phyloP scores from a whole-genome alignment of 2,329 filamentous ascomycete genomes.

The Monilinia polystroma region DNA sequence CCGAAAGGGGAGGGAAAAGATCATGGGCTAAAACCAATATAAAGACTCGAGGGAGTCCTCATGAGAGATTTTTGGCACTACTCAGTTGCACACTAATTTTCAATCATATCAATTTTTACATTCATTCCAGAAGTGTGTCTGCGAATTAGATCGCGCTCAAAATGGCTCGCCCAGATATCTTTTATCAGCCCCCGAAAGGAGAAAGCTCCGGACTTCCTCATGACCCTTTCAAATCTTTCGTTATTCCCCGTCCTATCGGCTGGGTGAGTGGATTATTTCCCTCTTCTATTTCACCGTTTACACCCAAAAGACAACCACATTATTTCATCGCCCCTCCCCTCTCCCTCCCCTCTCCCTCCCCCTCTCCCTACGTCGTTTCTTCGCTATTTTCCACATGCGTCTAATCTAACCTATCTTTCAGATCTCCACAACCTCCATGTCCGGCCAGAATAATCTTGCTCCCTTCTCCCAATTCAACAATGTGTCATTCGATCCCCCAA shows the following conservation, averaged over 20 bases:
- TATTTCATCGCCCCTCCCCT: not conserved
- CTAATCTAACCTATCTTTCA: not conserved
- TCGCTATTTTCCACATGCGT: too few relatives aligned
- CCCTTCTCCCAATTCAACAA: slow-evolving; percentile 28
- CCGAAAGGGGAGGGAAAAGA: not conserved
- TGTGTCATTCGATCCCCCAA: slow-evolving; percentile 27
- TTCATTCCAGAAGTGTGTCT: too few relatives aligned
- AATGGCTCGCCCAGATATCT: slow-evolving; percentile 23
- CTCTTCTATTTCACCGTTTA: not conserved
- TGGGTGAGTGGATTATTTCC: not conserved
- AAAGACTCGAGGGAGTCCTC: not conserved
- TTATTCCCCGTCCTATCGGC: slow-evolving; percentile 9
- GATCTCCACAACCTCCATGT: slow-evolving; percentile 23
- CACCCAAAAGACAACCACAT: not conserved
- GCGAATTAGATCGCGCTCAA: too few relatives aligned
- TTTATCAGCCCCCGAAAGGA: slow-evolving; percentile 23
- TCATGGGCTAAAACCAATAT: not conserved
- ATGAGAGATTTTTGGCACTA: not conserved
- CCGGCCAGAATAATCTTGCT: slow-evolving; percentile 25
- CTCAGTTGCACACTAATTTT: not conserved
- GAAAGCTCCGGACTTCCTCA: slow-evolving; percentile 24
- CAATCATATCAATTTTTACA: not conserved
- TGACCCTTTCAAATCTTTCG: slow-evolving; percentile 27
- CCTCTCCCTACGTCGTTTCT: not conserved
- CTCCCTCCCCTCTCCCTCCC: too few relatives aligned